Percentiles rank a stretch among this genome's conserved stretches.
Conservation (phyloP, 225 moss, liverwort and hornwort species). For the Climacium dendroides region DNA sequence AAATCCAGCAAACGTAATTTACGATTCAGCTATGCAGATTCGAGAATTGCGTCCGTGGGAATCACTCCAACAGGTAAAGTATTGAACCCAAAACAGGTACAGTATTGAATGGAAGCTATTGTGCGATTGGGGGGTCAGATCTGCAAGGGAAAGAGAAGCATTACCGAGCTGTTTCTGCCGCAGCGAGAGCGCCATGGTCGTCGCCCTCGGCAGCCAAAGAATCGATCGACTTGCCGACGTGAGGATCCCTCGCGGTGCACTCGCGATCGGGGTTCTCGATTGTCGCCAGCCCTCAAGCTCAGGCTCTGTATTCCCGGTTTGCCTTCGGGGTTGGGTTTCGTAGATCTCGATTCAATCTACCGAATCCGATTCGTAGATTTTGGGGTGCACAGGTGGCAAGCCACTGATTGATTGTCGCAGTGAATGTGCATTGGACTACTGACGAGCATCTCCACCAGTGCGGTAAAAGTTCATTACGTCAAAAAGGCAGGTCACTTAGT, state of each 20-base stretch:
- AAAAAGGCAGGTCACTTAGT: too few species aligned
- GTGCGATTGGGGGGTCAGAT: neutral
- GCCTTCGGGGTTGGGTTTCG: neutral
- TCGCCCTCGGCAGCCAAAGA: slow-evolving; percentile 4
- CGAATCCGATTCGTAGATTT: neutral
- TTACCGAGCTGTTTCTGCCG: slow-evolving; percentile 97
- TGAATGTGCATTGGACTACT: neutral
- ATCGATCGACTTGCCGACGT: neutral
- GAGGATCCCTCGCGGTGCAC: neutral
- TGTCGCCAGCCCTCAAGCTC: neutral
- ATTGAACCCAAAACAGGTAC: neutral
- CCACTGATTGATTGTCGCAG: neutral
- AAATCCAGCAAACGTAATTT: neutral
- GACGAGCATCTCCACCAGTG: neutral
- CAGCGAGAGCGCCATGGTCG: slow-evolving; percentile 94
- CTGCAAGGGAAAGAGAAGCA: neutral
- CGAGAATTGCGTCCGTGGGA: neutral
- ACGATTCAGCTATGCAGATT: neutral
- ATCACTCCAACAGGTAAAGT: neutral
- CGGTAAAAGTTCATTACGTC: neutral
- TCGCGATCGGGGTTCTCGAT: neutral
- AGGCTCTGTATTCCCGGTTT: neutral
- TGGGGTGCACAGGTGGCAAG: neutral
- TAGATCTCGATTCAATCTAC: neutral
- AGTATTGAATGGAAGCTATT: neutral